Evolutionary conservation across 108 stramenopile species (phyloP).

Genomic region (Hondaea fermentalgiana): DNA sequence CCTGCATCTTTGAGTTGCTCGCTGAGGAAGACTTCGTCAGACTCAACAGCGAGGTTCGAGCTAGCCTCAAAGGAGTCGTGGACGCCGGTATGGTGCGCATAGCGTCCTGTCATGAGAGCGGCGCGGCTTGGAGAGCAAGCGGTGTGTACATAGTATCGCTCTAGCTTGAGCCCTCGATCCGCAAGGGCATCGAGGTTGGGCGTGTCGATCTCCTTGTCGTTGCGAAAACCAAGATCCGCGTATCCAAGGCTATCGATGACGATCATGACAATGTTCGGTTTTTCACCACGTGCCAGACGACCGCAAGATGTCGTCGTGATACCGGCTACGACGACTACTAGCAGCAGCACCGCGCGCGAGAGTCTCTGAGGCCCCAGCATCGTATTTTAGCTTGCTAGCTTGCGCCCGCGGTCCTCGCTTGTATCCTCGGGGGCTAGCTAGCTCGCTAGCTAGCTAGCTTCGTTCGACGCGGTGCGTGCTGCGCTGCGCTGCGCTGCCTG

Average conservation of each 20-base stretch:
- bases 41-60: not conserved
- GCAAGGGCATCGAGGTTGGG: not conserved
- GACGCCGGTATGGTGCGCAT: slow-evolving; percentile 7
- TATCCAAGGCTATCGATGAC: not conserved
- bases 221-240: not conserved
- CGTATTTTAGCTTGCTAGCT: too few relatives aligned
- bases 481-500: too few relatives aligned
- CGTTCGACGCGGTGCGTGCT: too few relatives aligned
- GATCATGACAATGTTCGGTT: not conserved
- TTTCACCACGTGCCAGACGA: not conserved
- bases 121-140: slow-evolving; percentile 25
- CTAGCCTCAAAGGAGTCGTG: not conserved
- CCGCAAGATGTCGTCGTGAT: too few relatives aligned
- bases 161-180: not conserved
- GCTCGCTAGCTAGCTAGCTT: too few relatives aligned
- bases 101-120: not conserved
- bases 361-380: too few relatives aligned
- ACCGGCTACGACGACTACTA: too few relatives aligned
- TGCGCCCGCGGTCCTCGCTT: too few relatives aligned
- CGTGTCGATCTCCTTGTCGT: not conserved
- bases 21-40: not conserved
- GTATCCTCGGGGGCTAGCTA: too few relatives aligned
- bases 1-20: not conserved
- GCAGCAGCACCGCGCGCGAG: too few relatives aligned
- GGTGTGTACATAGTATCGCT: slow-evolving; percentile 4